phyloP scores from a whole-genome alignment of 2,329 filamentous ascomycete species.

The Exophiala oligosperma region DNA sequence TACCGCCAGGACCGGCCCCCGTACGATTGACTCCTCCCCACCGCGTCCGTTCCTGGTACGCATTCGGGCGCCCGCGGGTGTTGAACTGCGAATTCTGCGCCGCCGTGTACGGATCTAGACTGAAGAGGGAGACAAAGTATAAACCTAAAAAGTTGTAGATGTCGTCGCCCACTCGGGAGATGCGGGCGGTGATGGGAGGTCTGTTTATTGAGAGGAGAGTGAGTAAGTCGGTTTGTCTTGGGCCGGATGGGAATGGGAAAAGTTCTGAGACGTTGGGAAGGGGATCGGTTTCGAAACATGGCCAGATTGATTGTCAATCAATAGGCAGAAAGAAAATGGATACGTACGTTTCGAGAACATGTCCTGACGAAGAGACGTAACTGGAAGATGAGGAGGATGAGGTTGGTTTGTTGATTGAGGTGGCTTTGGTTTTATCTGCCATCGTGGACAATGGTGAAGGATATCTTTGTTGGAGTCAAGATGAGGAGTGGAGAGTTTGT shows the following conservation, averaged over 20 bases:
- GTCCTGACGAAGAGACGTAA: slow-evolving; percentile 26
- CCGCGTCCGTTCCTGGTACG: slow-evolving; percentile 33
- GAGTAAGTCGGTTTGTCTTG: not conserved
- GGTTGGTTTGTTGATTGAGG: slow-evolving; percentile 2
- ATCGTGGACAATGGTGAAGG: not conserved
- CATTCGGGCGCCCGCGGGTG: slow-evolving; percentile 33
- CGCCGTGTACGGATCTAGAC: slow-evolving; percentile 47
- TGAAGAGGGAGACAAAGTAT: slow-evolving; percentile 50
- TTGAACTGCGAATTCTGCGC: slow-evolving; percentile 50
- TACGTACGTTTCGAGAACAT: slow-evolving; percentile 25
- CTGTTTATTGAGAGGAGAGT: slow-evolving; percentile 28
- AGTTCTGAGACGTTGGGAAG: not conserved
- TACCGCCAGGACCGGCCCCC: slow-evolving; percentile 21
- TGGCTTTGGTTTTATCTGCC: slow-evolving; percentile 1
- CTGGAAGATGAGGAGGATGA: slow-evolving; percentile 3
- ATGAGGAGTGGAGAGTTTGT: not conserved
- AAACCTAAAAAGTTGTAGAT: slow-evolving; percentile 50
- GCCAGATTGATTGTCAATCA: no score
- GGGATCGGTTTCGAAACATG: no score
- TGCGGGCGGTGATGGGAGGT: slow-evolving; percentile 46
- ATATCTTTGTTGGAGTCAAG: not conserved
- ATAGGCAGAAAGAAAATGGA: not conserved
- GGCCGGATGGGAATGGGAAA: not conserved
- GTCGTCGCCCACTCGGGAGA: slow-evolving; percentile 42
- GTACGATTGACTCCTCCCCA: slow-evolving; percentile 23